phyloP scores from a whole-genome alignment of 2,329 filamentous ascomycete genomes.

The Ceratocystis lukuohia region DNA sequence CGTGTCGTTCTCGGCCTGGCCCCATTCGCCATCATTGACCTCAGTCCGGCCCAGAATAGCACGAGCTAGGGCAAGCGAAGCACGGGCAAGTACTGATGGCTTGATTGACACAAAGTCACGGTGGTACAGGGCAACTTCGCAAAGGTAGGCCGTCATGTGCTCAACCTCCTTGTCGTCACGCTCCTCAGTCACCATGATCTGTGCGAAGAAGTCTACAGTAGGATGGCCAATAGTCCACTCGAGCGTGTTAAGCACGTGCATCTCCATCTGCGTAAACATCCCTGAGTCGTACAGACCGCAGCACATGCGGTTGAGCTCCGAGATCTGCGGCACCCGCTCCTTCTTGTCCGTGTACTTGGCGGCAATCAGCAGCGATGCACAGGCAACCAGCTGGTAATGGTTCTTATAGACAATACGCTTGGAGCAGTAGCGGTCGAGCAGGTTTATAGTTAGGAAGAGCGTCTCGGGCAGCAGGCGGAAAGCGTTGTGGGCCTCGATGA shows the following conservation, averaged over 20 bases:
- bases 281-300: constrained; percentile 95
- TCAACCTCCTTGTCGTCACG: constrained; percentile 72
- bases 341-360: constrained; percentile 99
- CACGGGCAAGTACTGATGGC: constrained; percentile 80
- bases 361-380: constrained; percentile 86
- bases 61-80: constrained; percentile 71
- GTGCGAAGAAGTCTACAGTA: constrained; percentile 86
- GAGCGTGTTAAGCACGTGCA: constrained; percentile 95
- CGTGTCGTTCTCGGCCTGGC: constrained; percentile 55
- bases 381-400: constrained; percentile 95
- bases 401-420: constrained; percentile 97
- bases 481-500: constrained; percentile 90
- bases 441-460: constrained; percentile 88
- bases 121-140: constrained; percentile 91
- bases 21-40: constrained; percentile 63
- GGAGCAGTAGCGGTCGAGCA: constrained; percentile 95
- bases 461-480: constrained; percentile 92
- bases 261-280: constrained; percentile 99
- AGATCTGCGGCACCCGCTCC: constrained; percentile 92
- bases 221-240: constrained; percentile 95
- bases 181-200: constrained; percentile 73
- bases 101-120: constrained; percentile 90
- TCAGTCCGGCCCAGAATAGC: constrained; percentile 75
- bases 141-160: constrained; percentile 87
- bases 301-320: constrained; percentile 98